Evolutionary conservation across 2,329 filamentous ascomycete species (phyloP), one percentile per base, ranked within the genome.

Genomic region (Phaeosphaeriaceae sp.): DNA sequence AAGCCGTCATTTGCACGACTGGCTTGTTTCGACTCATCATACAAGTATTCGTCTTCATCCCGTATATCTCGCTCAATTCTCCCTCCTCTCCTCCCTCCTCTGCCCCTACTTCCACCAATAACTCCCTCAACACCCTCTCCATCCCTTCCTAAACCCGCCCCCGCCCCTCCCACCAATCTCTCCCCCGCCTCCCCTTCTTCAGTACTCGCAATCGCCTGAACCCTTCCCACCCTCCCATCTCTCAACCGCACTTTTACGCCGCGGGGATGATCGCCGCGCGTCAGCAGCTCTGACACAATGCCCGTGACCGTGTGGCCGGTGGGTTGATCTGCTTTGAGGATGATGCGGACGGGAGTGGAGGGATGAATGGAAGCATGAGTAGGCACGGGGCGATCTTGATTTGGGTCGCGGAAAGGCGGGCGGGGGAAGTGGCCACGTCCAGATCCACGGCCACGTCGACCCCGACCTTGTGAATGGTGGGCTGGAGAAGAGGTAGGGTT

Each of bases 241-340:
- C 80, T 78, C 6, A 94, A 81, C 2, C 91, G 86, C 22, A 93
- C 90, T 76, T 93, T 94, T 79, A 93, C 91, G 36, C 91, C 91
- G 10, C 89, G 84, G 2, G 90, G 89, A 68, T 94, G 91, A 65
- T 93, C 86, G 24, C 90, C 89, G 1, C 85, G 81, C 1, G 91
- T 93, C 48, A 94, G 81, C 0, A 93, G 75, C 47, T 92, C 86
- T 52, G 84, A 82, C 1, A 94, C 86, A 5, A 82, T 76, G 22
- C 91, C 91, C 46, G 82, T 80, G 1, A 92, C 90, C 67, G 91
- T 88, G 47, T 85, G 84, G 7, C 91, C 91, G 0, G 90, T 92
- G 1, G 85, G 85, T 73, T 94, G 91, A 75, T 94, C 91, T 60
- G 85, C 82, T 69, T 94, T 94, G 31, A 93, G 82, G 1, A 93